Percentiles rank a stretch among this genome's conserved stretches.
phyloP scores from a whole-genome alignment of 345 rosid genomes.

The Linum lewisii region DNA sequence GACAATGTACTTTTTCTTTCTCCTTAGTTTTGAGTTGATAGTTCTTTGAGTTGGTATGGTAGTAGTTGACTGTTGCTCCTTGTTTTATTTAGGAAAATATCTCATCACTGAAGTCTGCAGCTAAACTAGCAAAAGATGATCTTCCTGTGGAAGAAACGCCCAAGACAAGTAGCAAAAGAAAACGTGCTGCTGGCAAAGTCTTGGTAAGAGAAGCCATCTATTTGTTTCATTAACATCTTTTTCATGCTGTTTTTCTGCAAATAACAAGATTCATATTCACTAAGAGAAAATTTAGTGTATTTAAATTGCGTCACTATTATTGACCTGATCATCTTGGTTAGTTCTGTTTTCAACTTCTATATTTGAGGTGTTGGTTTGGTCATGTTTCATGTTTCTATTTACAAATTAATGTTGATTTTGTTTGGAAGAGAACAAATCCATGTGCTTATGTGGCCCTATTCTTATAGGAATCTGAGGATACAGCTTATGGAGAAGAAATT shows the following conservation, averaged over 20 bases:
- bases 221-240: not conserved
- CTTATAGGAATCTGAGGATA: slow-evolving; percentile 39
- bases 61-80: slow-evolving; percentile 7
- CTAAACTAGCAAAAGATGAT: slow-evolving; percentile 38
- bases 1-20: slow-evolving; percentile 32
- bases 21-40: slow-evolving; percentile 8
- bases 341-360: slow-evolving; percentile 7
- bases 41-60: slow-evolving; percentile 2
- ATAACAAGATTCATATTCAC: too few relatives aligned
- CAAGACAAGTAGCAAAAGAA: slow-evolving; percentile 51
- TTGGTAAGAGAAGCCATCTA: slow-evolving; percentile 35
- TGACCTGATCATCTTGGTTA: too few relatives aligned
- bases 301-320: too few relatives aligned
- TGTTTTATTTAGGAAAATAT: slow-evolving; percentile 32
- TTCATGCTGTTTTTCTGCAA: not conserved
- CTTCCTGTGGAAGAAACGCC: slow-evolving; percentile 44
- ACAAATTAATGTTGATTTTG: too few relatives aligned
- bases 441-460: not conserved
- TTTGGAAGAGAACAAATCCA: too few relatives aligned
- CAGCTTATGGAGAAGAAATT: slow-evolving; percentile 36
- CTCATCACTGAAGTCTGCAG: slow-evolving; percentile 45
- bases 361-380: slow-evolving; percentile 19
- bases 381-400: too few relatives aligned
- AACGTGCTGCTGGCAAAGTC: slow-evolving; percentile 32
- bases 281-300: too few relatives aligned